Base-by-base conservation (phyloP, 495 filamentous ascomycete species). In the Trichoderma asperelloides region DNA sequence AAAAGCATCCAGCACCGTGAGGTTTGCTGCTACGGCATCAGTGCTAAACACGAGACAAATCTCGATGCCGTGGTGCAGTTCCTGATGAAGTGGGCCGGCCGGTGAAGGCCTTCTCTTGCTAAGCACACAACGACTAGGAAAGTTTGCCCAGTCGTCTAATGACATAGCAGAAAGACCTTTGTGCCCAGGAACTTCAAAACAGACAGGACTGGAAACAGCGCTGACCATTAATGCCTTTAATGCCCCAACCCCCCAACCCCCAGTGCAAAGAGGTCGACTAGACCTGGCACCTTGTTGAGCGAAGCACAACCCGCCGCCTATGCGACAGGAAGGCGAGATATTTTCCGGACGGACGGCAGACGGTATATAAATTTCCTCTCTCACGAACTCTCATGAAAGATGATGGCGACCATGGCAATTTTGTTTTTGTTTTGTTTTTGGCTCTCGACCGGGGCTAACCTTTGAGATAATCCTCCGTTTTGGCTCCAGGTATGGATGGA, bases 21-120 rank as follows among this genome's bases (percentile, higher is more conserved):
- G 77, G 94, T 98, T 71, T 96, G 92, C 83, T 98, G 95, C 81
- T 98, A 98, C 77, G 93, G 95, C 65, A 98, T 98, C 79, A 96
- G 92, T 72, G 95, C 94, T 45, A 97, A 97, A 75, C 94, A 98
- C 75, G 95, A 98, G 79, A 97, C 94, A 40, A 98, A 98, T 78
- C 85, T 98, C 70, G 95, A 98, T 76, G 95, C 93, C 6, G 95
- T 98, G 45, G 78, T 98, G 73, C 91, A 97, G 74, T 98, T 96
- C 94, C 80, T 98, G 75, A 93, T 98, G 78, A 93, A 92, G 64
- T 88, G 90, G 67, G 86, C 93, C 67, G 91, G 86, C 77, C 87
- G 76, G 71, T 82, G 71, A 80, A 30, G 55, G 23, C 5, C 9
- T 18, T 13, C 2, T 11, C 8, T 27, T 3, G 23, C 55, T 30